phyloP scores from a whole-genome alignment of 176 grass and related monocot genomes.

The Miscanthus lutarioriparius region DNA sequence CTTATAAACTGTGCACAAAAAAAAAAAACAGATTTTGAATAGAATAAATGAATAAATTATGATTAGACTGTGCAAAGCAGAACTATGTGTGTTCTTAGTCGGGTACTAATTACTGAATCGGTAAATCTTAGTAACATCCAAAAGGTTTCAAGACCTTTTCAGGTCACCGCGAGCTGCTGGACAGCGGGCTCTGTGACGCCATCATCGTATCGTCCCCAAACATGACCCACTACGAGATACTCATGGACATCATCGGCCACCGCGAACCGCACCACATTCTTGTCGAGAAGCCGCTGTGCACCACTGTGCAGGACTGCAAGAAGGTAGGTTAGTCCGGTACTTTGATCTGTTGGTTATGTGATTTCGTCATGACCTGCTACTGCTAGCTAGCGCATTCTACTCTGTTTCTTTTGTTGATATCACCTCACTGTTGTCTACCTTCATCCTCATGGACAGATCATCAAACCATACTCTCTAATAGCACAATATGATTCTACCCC shows the following conservation, averaged over 20 bases:
- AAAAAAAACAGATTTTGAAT: neutral
- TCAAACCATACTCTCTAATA: neutral
- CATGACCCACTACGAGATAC: slow-evolving; percentile 89
- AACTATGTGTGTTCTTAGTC: neutral
- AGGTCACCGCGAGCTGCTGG: slow-evolving; percentile 69
- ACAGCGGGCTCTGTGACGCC: slow-evolving; percentile 78
- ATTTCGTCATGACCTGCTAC: neutral
- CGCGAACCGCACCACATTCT: slow-evolving; percentile 69
- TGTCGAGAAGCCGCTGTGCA: slow-evolving; percentile 94
- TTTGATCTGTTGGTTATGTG: neutral
- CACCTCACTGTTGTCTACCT: neutral
- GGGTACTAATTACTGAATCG: neutral
- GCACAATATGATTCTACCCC: neutral
- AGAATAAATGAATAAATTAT: neutral
- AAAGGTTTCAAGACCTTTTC: slow-evolving; percentile 64
- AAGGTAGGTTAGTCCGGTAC: slow-evolving; percentile 41
- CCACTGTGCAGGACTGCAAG: slow-evolving; percentile 71
- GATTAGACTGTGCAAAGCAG: neutral
- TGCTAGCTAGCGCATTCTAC: neutral
- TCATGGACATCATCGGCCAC: slow-evolving; percentile 76
- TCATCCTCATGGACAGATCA: neutral
- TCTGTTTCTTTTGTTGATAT: neutral
- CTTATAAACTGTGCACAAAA: neutral
- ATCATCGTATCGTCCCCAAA: slow-evolving; percentile 83
- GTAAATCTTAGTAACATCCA: slow-evolving; percentile 9